phyloP scores from a whole-genome alignment of 2,329 filamentous ascomycete genomes.

The Penicillium rolfsii region DNA sequence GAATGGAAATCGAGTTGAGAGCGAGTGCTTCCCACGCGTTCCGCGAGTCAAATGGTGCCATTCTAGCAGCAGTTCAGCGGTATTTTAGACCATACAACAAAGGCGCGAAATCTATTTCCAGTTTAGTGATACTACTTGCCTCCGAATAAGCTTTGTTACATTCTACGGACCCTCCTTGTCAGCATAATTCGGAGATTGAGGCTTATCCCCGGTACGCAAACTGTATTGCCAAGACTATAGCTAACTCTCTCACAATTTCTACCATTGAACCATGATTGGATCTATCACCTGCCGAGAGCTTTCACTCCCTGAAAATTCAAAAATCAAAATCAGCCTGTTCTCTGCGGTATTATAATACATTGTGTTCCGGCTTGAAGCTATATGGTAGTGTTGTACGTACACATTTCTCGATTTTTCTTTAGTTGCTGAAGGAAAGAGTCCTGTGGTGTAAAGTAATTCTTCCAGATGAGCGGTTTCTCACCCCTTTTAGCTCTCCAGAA shows the following conservation, averaged over 20 bases:
- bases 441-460: constrained; percentile 4
- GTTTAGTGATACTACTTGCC: neutral
- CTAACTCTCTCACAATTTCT: neutral
- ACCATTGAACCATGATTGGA: too few species aligned
- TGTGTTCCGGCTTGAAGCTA: neutral
- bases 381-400: neutral
- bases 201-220: neutral
- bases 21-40: too few species aligned
- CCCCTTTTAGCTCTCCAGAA: constrained; percentile 40
- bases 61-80: too few species aligned
- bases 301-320: neutral
- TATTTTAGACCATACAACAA: neutral
- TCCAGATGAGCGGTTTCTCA: constrained; percentile 31
- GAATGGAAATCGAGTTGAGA: too few species aligned
- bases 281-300: neutral
- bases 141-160: neutral
- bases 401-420: neutral
- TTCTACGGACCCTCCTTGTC: neutral
- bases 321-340: neutral
- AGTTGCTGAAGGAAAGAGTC: constrained; percentile 1
- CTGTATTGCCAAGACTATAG: neutral
- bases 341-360: neutral
- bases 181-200: neutral
- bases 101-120: neutral
- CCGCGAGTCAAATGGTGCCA: too few species aligned